Evolutionary conservation across 139 green algal species (phyloP).

Genomic region (Dunaliella sp.): DNA sequence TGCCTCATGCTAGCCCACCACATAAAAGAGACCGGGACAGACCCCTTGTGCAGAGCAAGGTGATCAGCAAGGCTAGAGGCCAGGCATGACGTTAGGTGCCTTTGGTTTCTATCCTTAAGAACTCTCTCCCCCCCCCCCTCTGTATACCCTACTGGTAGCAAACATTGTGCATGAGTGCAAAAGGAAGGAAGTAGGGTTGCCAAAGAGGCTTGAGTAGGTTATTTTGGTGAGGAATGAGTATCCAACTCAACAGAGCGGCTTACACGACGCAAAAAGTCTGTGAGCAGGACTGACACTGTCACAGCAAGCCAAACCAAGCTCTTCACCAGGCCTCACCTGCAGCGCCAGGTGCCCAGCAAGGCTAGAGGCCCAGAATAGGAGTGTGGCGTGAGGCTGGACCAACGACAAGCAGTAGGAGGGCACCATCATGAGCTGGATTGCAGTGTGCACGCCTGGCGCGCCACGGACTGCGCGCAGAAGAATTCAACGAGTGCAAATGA

Average conservation of each 20-base stretch:
- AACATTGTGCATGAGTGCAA: neutral
- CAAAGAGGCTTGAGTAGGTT: no score
- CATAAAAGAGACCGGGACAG: no score
- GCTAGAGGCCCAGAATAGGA: constrained; percentile 23
- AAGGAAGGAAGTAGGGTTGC: neutral
- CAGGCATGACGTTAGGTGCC: no score
- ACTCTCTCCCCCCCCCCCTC: no score
- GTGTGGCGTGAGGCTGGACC: constrained; percentile 29
- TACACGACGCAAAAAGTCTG: neutral
- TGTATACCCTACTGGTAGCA: no score
- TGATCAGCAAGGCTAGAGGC: no score
- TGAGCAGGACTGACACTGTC: neutral
- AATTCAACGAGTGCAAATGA: no score
- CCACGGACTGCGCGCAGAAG: neutral
- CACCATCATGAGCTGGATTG: constrained; percentile 16
- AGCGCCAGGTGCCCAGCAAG: neutral
- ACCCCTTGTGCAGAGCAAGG: no score
- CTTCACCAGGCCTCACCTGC: neutral
- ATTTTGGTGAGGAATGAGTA: neutral
- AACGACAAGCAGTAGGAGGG: constrained; percentile 22
- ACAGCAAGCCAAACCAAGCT: neutral
- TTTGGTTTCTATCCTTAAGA: no score
- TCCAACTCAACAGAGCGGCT: neutral
- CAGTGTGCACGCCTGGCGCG: constrained; percentile 12
- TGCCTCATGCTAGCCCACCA: no score